Evolutionary conservation across 208 protist genomes (phyloP), one percentile per base, ranked within the genome.

Genomic region (Lotmaria passim): DNA sequence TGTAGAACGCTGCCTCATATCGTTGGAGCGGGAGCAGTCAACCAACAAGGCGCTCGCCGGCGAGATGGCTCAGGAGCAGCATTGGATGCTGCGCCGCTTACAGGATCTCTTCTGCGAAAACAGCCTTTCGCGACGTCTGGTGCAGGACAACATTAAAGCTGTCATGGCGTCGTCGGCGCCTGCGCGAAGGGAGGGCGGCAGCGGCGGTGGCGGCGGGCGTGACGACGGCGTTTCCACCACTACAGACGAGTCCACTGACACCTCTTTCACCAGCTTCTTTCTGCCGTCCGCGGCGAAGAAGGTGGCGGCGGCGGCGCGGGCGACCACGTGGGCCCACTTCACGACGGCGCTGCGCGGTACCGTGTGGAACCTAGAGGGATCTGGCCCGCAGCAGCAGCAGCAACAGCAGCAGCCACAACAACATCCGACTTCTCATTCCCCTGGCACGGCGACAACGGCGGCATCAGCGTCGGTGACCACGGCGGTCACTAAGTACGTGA

Each of bases 331-430:
- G 87, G 31, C 59, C 0, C 77, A 75, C 50, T 93, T 96, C 69
- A 70, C 88, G 24, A 62, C 65, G 15, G 77, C 75, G 24, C 73
- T 87, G 24, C 85, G 84, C 23, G 86, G 86, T 7, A 92, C 89
- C 7, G 85, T 96, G 28, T 96, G 91, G 91, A 80, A 82, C 57
- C 19, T 76, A 30, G 88, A 88, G 38, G 73, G 77, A 21, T 79
- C 75, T 28, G 78, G 75, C 11, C 46, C 60, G 24, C 60, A 66
- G 30, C 43, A 64, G 58, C 58, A 52, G 44, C 58, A 50, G 30
- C 58, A 38, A 21, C 60, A 66, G 28, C 57, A 51, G 43, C 70
- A 81, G 21, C 59, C n/a, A n/a, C n/a, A n/a, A n/a, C n/a, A n/a
- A n/a, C n/a, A n/a, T n/a, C n/a, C n/a, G n/a, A n/a, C n/a, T n/a